A percentile compares a stretch with the other conserved stretches of the same genome.
Conservation (phyloP, 2,329 filamentous ascomycete genomes). For the Microcyclospora tardicrescens region DNA sequence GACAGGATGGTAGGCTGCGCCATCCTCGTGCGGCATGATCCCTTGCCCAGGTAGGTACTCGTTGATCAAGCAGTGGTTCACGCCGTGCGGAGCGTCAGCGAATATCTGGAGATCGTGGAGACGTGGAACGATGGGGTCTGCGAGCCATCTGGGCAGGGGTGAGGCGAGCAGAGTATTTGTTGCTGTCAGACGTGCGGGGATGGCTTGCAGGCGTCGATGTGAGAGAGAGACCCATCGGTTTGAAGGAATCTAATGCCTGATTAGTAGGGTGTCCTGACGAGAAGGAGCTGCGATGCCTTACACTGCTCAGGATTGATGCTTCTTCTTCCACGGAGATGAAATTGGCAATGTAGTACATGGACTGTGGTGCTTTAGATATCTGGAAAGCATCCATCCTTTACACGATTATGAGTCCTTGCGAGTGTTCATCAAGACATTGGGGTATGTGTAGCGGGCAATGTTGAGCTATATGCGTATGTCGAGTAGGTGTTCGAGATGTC, state of each 20-base stretch:
- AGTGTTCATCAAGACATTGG: no score
- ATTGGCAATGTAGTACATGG: conserved; percentile 72
- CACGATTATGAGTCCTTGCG: no score
- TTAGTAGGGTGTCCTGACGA: conserved; percentile 38
- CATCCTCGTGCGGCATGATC: conserved; percentile 98
- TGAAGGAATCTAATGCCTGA: conserved; percentile 28
- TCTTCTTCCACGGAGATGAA: conserved; percentile 74
- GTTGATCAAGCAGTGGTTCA: conserved; percentile 90
- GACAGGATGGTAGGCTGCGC: conserved; percentile 69
- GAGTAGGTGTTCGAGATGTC: no score
- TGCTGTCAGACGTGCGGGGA: conserved; percentile 70
- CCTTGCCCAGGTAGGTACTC: conserved; percentile 79
- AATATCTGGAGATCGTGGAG: conserved; percentile 39
- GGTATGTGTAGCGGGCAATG: no score
- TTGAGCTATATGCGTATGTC: no score
- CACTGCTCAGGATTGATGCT: conserved; percentile 55
- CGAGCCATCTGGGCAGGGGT: conserved; percentile 60
- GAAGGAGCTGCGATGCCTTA: conserved; percentile 23
- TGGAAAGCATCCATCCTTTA: conserved; percentile 3
- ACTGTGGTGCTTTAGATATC: conserved; percentile 19
- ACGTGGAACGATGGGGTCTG: conserved; percentile 53
- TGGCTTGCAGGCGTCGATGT: conserved; percentile 81
- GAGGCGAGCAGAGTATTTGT: conserved; percentile 61
- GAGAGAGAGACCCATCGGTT: conserved; percentile 71
- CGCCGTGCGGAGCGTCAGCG: conserved; percentile 55